phyloP scores from a whole-genome alignment of 805 yeast species.

The Candida ortonii region DNA sequence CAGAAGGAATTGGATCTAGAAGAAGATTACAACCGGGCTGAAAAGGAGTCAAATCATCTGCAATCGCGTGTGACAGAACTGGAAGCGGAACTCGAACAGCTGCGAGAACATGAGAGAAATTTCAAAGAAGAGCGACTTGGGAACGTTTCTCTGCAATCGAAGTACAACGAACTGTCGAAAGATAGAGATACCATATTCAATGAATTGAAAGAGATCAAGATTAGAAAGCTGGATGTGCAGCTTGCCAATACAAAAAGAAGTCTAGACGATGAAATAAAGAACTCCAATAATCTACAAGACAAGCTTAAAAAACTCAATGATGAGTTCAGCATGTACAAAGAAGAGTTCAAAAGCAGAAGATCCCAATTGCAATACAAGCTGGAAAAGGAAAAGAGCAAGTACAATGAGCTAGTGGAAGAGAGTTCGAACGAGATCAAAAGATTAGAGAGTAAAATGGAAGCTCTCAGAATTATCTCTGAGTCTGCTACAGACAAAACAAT shows the following conservation, averaged over 20 bases:
- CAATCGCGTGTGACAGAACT: slow-evolving; percentile 29
- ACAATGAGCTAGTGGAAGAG: slow-evolving; percentile 29
- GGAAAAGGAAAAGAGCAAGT: slow-evolving; percentile 28
- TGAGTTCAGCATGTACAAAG: slow-evolving; percentile 24
- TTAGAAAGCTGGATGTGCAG: slow-evolving; percentile 35
- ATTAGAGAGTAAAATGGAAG: slow-evolving; percentile 70
- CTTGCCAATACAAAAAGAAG: slow-evolving; percentile 33
- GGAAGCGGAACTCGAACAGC: slow-evolving; percentile 27
- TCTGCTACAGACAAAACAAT: slow-evolving; percentile 18
- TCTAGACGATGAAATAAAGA: slow-evolving; percentile 35
- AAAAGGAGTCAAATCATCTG: slow-evolving; percentile 26
- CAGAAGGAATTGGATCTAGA: slow-evolving; percentile 40
- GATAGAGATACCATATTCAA: slow-evolving; percentile 25
- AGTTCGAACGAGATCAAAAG: slow-evolving; percentile 47
- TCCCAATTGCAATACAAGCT: slow-evolving; percentile 30
- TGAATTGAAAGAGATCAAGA: slow-evolving; percentile 32
- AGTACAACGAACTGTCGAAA: slow-evolving; percentile 21
- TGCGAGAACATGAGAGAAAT: slow-evolving; percentile 22
- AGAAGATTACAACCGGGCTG: slow-evolving; percentile 31
- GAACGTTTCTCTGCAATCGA: slow-evolving; percentile 22
- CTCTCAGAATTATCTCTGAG: slow-evolving; percentile 62
- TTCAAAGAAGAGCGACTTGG: slow-evolving; percentile 34
- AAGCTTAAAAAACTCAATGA: slow-evolving; percentile 23
- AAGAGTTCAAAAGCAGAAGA: slow-evolving; percentile 21
- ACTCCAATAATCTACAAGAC: slow-evolving; percentile 17